Conservation (phyloP, 495 filamentous ascomycete species). For the Tuber microsphaerosporum region DNA sequence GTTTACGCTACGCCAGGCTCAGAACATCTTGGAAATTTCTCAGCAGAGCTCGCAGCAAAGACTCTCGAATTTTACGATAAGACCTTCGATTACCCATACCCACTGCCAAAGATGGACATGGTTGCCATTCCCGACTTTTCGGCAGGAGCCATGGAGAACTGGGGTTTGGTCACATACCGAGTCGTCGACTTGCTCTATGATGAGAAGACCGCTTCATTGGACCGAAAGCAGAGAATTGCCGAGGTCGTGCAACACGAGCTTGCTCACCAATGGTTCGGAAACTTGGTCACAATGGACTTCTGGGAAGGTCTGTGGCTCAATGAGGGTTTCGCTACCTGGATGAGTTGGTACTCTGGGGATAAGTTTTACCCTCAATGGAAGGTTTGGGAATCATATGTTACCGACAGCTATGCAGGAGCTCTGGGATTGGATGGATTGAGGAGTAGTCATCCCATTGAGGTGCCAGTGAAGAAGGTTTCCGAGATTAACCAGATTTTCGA, state of each 20-base stretch:
- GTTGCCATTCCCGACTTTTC: constrained; percentile 91
- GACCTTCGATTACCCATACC: constrained; percentile 65
- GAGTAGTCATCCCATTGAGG: constrained; percentile 94
- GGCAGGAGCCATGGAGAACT: constrained; percentile 98
- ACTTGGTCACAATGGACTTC: constrained; percentile 98
- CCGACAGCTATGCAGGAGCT: constrained; percentile 81
- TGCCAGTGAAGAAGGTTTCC: constrained; percentile 87
- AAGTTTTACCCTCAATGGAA: constrained; percentile 96
- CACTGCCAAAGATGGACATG: constrained; percentile 89
- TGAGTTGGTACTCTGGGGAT: constrained; percentile 65
- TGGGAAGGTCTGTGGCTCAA: constrained; percentile 99
- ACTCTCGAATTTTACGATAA: constrained; percentile 68
- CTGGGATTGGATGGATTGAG: constrained; percentile 81
- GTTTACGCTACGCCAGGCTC: constrained; percentile 61
- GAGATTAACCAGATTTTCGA: constrained; percentile 99
- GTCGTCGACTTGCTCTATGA: constrained; percentile 87
- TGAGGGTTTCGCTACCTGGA: constrained; percentile 96
- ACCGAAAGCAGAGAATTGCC: constrained; percentile 85
- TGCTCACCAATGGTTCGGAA: constrained; percentile 98
- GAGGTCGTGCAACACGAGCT: constrained; percentile 95
- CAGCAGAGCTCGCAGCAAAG: constrained; percentile 60
- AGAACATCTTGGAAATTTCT: constrained; percentile 61
- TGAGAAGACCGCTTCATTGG: constrained; percentile 83
- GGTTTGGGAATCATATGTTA: constrained; percentile 93
- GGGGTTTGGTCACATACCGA: constrained; percentile 92